Conservation (phyloP, 192 early-diverging fungal species). For the Backusella circina region DNA sequence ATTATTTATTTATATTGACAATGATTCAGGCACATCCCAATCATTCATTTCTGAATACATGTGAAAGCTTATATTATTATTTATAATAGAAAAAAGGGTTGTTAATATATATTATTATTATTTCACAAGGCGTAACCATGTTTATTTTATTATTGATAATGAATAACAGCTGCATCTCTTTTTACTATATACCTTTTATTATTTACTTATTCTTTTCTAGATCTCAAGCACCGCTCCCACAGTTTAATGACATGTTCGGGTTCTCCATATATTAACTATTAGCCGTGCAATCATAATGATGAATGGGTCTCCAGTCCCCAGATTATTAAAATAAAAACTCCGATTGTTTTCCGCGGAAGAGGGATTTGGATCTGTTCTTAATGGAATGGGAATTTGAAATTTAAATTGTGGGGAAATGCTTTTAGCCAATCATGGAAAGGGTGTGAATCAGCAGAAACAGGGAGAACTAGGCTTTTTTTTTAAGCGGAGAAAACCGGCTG, state of each 20-base stretch:
- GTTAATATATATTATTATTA: background rate
- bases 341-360: conserved; percentile 2
- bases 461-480: background rate
- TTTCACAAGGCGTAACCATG: background rate
- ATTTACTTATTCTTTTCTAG: background rate
- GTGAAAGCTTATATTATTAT: too few species aligned
- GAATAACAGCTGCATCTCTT: background rate
- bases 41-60: background rate
- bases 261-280: background rate
- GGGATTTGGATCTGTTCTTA: background rate
- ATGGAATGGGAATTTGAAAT: conserved; percentile 5
- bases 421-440: conserved; percentile 2
- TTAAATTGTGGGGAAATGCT: conserved; percentile 12
- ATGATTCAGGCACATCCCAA: background rate
- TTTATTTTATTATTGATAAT: background rate
- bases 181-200: background rate
- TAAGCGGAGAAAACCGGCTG: conserved; percentile 13
- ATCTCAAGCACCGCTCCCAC: background rate
- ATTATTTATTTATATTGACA: background rate
- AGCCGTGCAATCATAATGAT: background rate
- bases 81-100: background rate
- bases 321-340: background rate
- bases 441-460: conserved; percentile 6
- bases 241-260: background rate
- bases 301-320: background rate